Conservation (phyloP, 2,329 filamentous ascomycete species). For the Drechslerella coelobrocha region DNA sequence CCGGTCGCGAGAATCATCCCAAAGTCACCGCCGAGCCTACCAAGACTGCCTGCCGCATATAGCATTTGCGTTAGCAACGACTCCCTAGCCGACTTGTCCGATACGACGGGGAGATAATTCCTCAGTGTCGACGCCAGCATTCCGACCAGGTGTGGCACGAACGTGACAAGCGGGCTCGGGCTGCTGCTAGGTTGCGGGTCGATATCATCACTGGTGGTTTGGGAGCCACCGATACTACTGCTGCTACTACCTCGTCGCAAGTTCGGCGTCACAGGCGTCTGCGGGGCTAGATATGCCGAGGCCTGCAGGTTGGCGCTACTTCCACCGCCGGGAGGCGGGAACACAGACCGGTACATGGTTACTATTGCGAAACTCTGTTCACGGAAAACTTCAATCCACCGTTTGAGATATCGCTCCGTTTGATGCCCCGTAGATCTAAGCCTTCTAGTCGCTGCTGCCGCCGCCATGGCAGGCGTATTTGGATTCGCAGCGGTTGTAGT, state of each 20-base stretch:
- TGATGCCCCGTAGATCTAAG: constrained; percentile 70
- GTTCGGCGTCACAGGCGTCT: constrained; percentile 39
- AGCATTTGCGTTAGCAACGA: constrained; percentile 90
- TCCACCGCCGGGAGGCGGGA: constrained; percentile 61
- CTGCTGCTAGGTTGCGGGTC: constrained; percentile 43
- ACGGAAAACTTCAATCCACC: constrained; percentile 95
- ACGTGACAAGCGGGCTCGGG: constrained; percentile 73
- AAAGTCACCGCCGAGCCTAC: constrained; percentile 89
- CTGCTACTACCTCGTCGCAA: constrained; percentile 19
- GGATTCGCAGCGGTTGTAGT: neutral
- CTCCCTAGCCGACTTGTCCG: constrained; percentile 79
- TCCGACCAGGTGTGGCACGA: constrained; percentile 81
- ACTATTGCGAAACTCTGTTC: constrained; percentile 97
- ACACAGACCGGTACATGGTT: constrained; percentile 91
- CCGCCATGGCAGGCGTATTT: constrained; percentile 62
- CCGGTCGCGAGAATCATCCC: constrained; percentile 77
- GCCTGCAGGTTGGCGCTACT: constrained; percentile 15
- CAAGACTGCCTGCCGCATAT: constrained; percentile 90
- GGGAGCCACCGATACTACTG: neutral
- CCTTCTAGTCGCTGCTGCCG: constrained; percentile 53
- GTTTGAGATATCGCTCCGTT: constrained; percentile 90
- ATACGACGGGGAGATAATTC: constrained; percentile 79
- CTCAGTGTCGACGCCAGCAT: constrained; percentile 79
- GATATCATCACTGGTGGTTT: neutral
- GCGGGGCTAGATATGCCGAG: constrained; percentile 38